Percentiles rank a stretch among this genome's conserved stretches.
These are phyloP conservation scores for Wickerhamiella alocasiicola DNA, from an alignment of 805 yeast genomes.

Conservation along the genomic window DNA sequence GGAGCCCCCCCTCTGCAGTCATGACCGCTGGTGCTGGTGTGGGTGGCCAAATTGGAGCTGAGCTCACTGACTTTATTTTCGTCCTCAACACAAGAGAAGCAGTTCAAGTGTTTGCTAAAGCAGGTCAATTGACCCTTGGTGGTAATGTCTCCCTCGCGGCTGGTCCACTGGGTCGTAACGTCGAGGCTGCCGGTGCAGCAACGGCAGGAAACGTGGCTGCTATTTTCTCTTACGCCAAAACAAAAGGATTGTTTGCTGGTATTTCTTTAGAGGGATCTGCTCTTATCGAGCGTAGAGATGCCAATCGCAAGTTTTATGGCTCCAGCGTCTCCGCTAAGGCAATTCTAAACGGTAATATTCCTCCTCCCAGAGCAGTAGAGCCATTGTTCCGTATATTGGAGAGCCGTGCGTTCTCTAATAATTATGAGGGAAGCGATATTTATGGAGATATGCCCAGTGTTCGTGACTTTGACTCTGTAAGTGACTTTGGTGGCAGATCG, in stretches of 20 bases:
- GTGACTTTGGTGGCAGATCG: slow-evolving; percentile 25
- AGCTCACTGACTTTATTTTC: slow-evolving; percentile 89
- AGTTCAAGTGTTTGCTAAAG: slow-evolving; percentile 84
- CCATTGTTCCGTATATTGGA: slow-evolving; percentile 76
- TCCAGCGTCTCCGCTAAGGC: slow-evolving; percentile 74
- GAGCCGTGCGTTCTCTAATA: slow-evolving; percentile 63
- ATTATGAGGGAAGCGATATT: slow-evolving; percentile 49
- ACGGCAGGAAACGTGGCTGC: slow-evolving; percentile 80
- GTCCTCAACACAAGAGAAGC: slow-evolving; percentile 79
- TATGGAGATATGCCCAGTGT: slow-evolving; percentile 72
- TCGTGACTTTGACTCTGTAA: slow-evolving; percentile 55
- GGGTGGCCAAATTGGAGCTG: slow-evolving; percentile 96
- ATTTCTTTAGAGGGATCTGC: slow-evolving; percentile 95
- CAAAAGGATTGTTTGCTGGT: slow-evolving; percentile 95
- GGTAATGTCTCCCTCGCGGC: slow-evolving; percentile 94
- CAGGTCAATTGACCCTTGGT: slow-evolving; percentile 89
- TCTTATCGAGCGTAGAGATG: slow-evolving; percentile 92
- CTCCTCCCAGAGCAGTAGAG: slow-evolving; percentile 85
- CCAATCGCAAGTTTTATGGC: slow-evolving; percentile 91
- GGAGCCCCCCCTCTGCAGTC: slow-evolving; percentile 97
- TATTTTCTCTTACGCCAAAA: slow-evolving; percentile 83
- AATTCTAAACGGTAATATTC: slow-evolving; percentile 77
- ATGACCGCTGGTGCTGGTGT: slow-evolving; percentile 97
- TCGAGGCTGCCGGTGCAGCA: slow-evolving; percentile 95
- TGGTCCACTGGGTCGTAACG: slow-evolving; percentile 94